These are phyloP conservation scores for Fraxinus baroniana DNA, from an alignment of 305 asterid species.

Conservation along the genomic window DNA sequence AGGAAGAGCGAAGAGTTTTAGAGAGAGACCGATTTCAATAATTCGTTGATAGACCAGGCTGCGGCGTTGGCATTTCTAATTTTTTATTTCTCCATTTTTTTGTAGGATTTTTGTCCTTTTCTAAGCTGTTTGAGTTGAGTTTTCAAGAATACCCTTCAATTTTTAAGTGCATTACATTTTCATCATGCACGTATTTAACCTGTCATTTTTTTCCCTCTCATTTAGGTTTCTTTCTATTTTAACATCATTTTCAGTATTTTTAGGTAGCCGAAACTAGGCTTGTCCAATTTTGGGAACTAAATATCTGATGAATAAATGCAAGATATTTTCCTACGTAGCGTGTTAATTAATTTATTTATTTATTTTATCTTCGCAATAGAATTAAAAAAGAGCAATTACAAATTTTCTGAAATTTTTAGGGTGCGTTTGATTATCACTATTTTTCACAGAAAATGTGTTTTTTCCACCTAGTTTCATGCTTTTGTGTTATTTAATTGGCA, in stretches of 20 bases:
- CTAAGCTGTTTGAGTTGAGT: neutral
- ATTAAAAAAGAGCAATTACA: too few species aligned
- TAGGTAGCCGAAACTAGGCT: neutral
- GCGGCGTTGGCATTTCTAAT: slow-evolving; percentile 24
- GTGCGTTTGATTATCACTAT: too few species aligned
- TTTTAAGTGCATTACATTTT: neutral
- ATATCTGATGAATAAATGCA: too few species aligned
- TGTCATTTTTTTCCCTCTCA: neutral
- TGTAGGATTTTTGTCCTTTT: slow-evolving; percentile 11
- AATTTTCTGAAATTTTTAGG: too few species aligned
- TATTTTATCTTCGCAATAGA: too few species aligned
- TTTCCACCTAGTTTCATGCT: too few species aligned
- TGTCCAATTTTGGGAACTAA: too few species aligned
- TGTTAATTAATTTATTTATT: too few species aligned
- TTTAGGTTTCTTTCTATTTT: neutral
- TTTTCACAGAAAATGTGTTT: too few species aligned
- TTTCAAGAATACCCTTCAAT: slow-evolving; percentile 24
- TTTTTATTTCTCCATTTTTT: neutral
- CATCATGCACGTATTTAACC: neutral
- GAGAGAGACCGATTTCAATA: slow-evolving; percentile 12
- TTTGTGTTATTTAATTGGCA: too few species aligned
- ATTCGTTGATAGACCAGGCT: neutral
- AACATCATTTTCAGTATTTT: neutral
- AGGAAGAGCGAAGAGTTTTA: slow-evolving; percentile 16
- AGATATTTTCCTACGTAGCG: too few species aligned